Percentiles rank a stretch among this genome's conserved stretches.
phyloP scores from a whole-genome alignment of 2,329 filamentous ascomycete species.

The Neonectria faginata region DNA sequence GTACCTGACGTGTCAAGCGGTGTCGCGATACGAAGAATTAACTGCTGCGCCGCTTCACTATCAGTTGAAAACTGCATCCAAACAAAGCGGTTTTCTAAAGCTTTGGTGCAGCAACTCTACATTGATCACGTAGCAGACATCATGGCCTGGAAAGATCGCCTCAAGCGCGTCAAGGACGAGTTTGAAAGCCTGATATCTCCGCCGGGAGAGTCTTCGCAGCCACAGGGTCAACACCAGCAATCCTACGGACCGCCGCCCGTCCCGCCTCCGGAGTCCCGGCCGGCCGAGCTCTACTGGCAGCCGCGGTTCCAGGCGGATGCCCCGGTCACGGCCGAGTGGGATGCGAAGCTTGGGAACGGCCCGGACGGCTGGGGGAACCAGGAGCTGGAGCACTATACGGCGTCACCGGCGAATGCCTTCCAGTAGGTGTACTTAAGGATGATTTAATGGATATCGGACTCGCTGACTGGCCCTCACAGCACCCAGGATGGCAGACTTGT shows the following conservation, averaged over 20 bases:
- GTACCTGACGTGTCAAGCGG: neutral
- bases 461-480: conserved; percentile 32
- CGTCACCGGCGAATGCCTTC: conserved; percentile 63
- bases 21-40: conserved; percentile 7
- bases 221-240: conserved; percentile 16
- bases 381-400: conserved; percentile 69
- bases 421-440: conserved; percentile 49
- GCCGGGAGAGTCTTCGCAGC: conserved; percentile 33
- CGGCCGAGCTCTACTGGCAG: conserved; percentile 61
- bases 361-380: conserved; percentile 73
- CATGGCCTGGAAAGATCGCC: conserved; percentile 54
- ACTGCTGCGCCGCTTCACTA: conserved; percentile 3
- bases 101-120: neutral
- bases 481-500: conserved; percentile 64
- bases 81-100: neutral
- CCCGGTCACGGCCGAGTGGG: conserved; percentile 63
- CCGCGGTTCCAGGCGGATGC: conserved; percentile 60
- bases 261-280: conserved; percentile 31
- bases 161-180: conserved; percentile 55
- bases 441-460: neutral
- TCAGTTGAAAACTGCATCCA: neutral
- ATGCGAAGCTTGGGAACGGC: conserved; percentile 65
- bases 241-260: conserved; percentile 34
- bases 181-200: conserved; percentile 51
- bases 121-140: neutral